These are phyloP conservation scores for Marasmius fiardii DNA, from an alignment of 1,284 basidiomycete species.

Conservation along the genomic window DNA sequence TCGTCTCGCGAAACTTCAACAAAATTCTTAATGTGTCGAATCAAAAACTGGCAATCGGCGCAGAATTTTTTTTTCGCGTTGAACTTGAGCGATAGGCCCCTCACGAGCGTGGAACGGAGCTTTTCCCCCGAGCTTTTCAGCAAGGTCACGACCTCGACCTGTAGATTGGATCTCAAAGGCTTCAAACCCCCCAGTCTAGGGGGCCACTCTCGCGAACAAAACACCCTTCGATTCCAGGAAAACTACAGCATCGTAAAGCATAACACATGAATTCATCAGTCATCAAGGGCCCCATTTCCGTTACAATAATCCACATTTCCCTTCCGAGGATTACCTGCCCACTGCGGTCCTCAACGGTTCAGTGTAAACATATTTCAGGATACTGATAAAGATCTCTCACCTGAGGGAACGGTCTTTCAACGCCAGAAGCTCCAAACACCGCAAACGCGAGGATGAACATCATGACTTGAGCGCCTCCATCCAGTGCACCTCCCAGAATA, in stretches of 20 bases:
- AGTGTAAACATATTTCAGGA: not conserved
- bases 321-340: slow-evolving; percentile 50
- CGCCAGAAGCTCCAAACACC: slow-evolving; percentile 63
- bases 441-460: slow-evolving; percentile 54
- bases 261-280: not conserved
- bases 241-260: too few species aligned
- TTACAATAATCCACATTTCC: slow-evolving; percentile 60
- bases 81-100: too few species aligned
- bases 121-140: too few species aligned
- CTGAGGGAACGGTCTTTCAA: slow-evolving; percentile 49
- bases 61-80: too few species aligned
- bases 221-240: too few species aligned
- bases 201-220: too few species aligned
- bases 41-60: too few species aligned
- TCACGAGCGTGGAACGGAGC: too few species aligned
- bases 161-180: too few species aligned
- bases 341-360: slow-evolving; percentile 25
- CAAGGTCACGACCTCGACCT: too few species aligned
- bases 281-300: slow-evolving; percentile 47
- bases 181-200: too few species aligned
- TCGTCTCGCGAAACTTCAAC: not conserved
- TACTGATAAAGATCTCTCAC: not conserved
- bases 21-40: not conserved
- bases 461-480: slow-evolving; percentile 46
- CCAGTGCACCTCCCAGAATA: slow-evolving; percentile 40